Evolutionary conservation across 495 filamentous ascomycete genomes (phyloP).

Genomic region (Letharia columbiana): DNA sequence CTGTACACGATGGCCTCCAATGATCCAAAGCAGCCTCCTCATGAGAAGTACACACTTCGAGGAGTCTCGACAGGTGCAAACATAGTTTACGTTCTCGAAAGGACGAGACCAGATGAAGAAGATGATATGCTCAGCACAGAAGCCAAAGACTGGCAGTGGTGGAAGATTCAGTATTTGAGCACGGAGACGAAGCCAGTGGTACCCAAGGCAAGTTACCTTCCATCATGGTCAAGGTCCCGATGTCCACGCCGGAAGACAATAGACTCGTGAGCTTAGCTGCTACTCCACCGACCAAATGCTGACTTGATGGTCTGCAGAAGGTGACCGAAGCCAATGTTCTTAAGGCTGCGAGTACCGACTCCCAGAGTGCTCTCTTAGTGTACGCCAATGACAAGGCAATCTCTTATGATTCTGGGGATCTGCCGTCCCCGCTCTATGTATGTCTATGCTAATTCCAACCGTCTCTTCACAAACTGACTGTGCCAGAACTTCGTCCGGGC

Average conservation of each 20-base stretch:
- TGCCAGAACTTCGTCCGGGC: slow-evolving; percentile 39
- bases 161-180: slow-evolving; percentile 45
- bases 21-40: slow-evolving; percentile 37
- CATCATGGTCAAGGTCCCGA: not conserved
- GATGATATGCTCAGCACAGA: slow-evolving; percentile 20
- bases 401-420: slow-evolving; percentile 27
- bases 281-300: not conserved
- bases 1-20: slow-evolving; percentile 46
- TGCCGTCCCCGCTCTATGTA: slow-evolving; percentile 31
- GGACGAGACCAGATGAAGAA: slow-evolving; percentile 13
- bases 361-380: slow-evolving; percentile 39
- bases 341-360: slow-evolving; percentile 44
- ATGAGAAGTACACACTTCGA: slow-evolving; percentile 43
- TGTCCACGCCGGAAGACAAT: not conserved
- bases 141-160: slow-evolving; percentile 43
- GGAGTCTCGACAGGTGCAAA: slow-evolving; percentile 46
- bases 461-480: not conserved
- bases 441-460: not conserved
- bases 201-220: slow-evolving; percentile 7
- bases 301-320: slow-evolving; percentile 23
- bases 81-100: slow-evolving; percentile 43
- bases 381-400: slow-evolving; percentile 45
- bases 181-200: slow-evolving; percentile 36
- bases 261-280: not conserved
- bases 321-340: slow-evolving; percentile 45